Percentiles rank a stretch among this genome's conserved stretches.
Conservation (phyloP, 257 asterid genomes). For the Anisodus acutangulus region DNA sequence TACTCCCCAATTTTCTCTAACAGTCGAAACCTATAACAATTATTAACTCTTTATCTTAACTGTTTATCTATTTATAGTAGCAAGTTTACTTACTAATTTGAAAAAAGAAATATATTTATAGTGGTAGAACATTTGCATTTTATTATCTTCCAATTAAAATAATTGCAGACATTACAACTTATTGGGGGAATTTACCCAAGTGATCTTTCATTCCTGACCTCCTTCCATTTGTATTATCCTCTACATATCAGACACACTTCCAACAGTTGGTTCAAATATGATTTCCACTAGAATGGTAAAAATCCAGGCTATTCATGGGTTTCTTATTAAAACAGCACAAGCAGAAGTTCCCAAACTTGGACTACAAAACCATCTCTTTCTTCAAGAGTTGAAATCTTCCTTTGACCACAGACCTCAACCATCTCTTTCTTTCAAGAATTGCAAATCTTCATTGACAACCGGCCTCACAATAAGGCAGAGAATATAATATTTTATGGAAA, state of each 20-base stretch:
- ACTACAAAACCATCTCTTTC: neutral
- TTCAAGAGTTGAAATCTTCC: neutral
- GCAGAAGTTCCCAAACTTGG: neutral
- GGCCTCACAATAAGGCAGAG: too few relatives aligned
- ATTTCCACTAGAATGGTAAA: neutral
- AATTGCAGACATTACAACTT: neutral
- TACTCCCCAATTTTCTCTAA: neutral
- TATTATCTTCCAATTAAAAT: neutral
- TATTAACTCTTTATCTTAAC: neutral
- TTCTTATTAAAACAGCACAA: neutral
- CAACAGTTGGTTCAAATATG: neutral
- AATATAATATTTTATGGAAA: too few relatives aligned
- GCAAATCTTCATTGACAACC: neutral
- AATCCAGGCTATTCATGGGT: neutral
- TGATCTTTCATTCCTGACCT: neutral
- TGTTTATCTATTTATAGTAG: neutral
- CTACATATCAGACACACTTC: slow-evolving; percentile 1
- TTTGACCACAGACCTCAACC: neutral
- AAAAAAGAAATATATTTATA: neutral
- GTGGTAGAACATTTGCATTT: neutral
- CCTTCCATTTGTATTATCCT: neutral
- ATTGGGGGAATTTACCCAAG: neutral
- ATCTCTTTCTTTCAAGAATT: neutral
- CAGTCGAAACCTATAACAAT: neutral
- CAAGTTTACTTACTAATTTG: neutral